Base-by-base conservation (phyloP, 2,329 filamentous ascomycete genomes). In the Epichloe scottii region DNA sequence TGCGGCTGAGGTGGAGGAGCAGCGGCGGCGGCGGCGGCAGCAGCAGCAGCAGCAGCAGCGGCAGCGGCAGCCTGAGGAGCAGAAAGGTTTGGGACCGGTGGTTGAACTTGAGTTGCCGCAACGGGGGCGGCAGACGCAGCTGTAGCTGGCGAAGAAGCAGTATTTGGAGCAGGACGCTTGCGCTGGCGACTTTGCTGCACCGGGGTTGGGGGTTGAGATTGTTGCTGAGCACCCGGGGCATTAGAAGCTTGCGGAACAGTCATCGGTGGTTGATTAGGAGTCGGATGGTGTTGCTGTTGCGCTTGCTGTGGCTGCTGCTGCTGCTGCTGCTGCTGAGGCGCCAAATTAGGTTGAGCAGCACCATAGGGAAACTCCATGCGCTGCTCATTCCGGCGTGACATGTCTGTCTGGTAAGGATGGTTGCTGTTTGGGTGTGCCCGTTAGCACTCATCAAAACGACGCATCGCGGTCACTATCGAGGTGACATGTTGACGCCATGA, bases 361-460 rank as follows among this genome's bases (percentile, higher is more conserved):
- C 63, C 66, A 49, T 71, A 72, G 45, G 67, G 64, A 52, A 71
- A 72, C 19, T 71, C 68, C 59, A 70, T 69, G 51, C 68, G 67
- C 56, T 53, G 52, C 10, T 72, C 69, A 58, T 66, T 66, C 51
- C 70, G 68, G 54, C 68, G 68, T 56, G 64, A 68, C 73, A 78
- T 73, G 55, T 78, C 74, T 58, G 68, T 63, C 63, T 73, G 74
- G 59, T 78, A 78, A 50, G 70, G 63, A 60, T 78, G 73, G 53
- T 68, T 67, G 59, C 67, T 69, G 53, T 60, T 53, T 56, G 53
- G 55, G 52, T 41, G 55, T 51, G 55, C 51, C 53, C 57, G 57
- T 67, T 58, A 67, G 65, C 59, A 58, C 43, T 43, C 11, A 14
- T 44, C 6, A 17, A 12, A 21, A 43, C 10, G 3, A 40, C 17